phyloP scores from a whole-genome alignment of 768 basidiomycete genomes.

The Lentinula detonsa region DNA sequence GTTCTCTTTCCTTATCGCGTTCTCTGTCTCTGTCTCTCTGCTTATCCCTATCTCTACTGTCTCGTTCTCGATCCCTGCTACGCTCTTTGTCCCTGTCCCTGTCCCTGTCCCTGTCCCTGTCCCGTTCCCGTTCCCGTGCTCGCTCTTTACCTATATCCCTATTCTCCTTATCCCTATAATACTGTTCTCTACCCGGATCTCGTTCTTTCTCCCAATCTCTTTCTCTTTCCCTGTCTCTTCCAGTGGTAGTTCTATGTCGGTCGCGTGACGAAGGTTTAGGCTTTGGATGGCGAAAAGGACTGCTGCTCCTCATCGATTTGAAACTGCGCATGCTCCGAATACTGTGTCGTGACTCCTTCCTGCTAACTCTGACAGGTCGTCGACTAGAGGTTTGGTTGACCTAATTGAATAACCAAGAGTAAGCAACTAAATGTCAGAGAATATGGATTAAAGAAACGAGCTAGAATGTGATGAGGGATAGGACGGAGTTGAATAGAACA shows the following conservation, averaged over 20 bases:
- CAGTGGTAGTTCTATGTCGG: background rate
- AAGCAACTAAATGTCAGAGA: background rate
- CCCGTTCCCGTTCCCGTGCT: background rate
- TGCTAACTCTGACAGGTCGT: background rate
- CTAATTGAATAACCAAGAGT: background rate
- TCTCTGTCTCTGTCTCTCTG: background rate
- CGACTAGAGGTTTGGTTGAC: background rate
- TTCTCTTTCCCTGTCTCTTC: background rate
- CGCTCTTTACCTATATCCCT: background rate
- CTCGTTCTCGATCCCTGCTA: background rate
- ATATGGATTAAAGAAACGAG: background rate
- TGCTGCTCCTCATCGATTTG: background rate
- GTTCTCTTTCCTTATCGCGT: background rate
- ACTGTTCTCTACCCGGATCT: background rate
- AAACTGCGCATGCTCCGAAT: background rate
- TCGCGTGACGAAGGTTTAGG: background rate
- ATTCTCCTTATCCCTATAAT: background rate
- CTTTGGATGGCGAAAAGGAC: background rate
- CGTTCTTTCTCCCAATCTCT: background rate
- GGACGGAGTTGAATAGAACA: background rate
- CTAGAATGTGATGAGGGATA: background rate
- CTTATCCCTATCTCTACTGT: background rate
- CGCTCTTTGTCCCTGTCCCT: background rate
- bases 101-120: background rate
- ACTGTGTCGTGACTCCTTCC: slow-evolving; percentile 1